Conservation (phyloP, 129 eudicot genomes). For the carrot (Daucus carota) region DNA sequence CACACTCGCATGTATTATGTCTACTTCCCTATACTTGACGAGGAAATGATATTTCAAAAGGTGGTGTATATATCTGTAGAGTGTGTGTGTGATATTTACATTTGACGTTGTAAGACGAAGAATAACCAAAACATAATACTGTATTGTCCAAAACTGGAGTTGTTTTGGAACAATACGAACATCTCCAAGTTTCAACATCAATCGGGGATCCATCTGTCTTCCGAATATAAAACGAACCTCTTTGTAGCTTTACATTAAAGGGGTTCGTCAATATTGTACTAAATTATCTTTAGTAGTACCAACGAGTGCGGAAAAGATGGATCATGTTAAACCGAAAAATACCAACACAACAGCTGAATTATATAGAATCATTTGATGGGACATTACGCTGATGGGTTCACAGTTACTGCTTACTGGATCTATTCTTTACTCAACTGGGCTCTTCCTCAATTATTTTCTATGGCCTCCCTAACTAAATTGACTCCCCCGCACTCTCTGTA, state of each 20-base stretch:
- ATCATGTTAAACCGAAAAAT: background rate
- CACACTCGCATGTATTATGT: too few species aligned
- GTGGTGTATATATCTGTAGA: too few species aligned
- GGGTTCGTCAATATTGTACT: too few species aligned
- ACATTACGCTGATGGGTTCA: background rate
- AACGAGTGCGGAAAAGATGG: background rate
- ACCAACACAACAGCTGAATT: background rate
- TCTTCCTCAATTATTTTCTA: background rate
- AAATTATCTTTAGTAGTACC: conserved; percentile 18
- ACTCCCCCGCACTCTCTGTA: too few species aligned
- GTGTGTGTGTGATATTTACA: background rate
- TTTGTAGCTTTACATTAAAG: too few species aligned
- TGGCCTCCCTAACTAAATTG: background rate
- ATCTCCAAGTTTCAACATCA: conserved; percentile 90
- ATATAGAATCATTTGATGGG: background rate
- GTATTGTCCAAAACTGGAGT: background rate
- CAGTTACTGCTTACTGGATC: background rate
- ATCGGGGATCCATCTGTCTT: conserved; percentile 49
- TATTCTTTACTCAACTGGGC: background rate
- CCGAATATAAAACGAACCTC: too few species aligned
- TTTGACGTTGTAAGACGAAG: background rate
- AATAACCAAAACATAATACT: too few species aligned
- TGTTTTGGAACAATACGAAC: too few species aligned
- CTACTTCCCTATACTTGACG: too few species aligned
- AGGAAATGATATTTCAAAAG: background rate